phyloP scores from a whole-genome alignment of 345 rosid species.

The Eutrema japonicum region DNA sequence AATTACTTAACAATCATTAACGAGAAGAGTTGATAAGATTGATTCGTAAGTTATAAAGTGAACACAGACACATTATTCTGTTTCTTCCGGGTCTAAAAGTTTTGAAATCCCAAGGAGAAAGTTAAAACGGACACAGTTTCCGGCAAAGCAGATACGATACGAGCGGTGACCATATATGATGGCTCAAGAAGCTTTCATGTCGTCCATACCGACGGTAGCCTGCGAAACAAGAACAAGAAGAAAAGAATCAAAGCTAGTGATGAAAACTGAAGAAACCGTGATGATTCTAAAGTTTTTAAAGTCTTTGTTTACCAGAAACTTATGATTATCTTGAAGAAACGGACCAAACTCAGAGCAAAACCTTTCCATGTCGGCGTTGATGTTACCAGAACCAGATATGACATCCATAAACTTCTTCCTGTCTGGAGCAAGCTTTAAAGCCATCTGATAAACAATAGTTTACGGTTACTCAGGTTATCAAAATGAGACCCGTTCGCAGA shows the following conservation, averaged over 20 bases:
- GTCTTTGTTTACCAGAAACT: conserved; percentile 73
- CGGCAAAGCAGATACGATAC: conserved; percentile 29
- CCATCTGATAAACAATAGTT: conserved; percentile 57
- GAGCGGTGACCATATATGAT: conserved; percentile 20
- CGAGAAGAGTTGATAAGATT: background rate
- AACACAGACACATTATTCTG: conserved; percentile 34
- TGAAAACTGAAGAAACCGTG: conserved; percentile 13
- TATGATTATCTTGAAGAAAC: conserved; percentile 86
- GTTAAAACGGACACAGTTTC: conserved; percentile 14
- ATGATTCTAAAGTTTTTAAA: background rate
- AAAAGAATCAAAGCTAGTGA: conserved; percentile 15
- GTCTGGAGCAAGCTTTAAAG: conserved; percentile 95
- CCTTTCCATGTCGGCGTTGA: conserved; percentile 77
- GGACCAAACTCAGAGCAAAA: conserved; percentile 80
- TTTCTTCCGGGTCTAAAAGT: conserved; percentile 31
- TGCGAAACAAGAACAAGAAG: conserved; percentile 36
- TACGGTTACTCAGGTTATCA: conserved; percentile 14
- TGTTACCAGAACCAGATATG: conserved; percentile 75
- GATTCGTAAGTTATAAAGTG: conserved; percentile 25
- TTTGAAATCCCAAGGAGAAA: conserved; percentile 18
- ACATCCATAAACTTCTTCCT: conserved; percentile 97
- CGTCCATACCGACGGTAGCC: conserved; percentile 90
- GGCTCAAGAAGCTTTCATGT: conserved; percentile 74
- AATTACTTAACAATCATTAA: background rate
- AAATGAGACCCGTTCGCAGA: conserved; percentile 23